phyloP scores from a whole-genome alignment of 2,329 filamentous ascomycete species.

The Xylaria sp. region DNA sequence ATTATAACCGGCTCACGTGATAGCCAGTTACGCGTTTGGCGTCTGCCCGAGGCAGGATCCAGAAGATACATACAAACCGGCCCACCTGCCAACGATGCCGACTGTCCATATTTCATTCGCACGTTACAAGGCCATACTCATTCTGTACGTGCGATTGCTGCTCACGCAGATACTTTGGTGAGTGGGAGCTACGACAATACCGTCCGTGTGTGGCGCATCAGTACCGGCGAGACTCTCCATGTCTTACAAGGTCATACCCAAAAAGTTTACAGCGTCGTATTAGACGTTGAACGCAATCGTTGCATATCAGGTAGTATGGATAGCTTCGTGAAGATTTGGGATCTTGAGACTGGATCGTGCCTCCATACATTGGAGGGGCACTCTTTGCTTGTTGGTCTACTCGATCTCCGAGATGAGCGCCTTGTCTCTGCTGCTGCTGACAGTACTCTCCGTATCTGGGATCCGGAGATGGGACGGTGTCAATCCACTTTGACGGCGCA shows the following conservation, averaged over 20 bases:
- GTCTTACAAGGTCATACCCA: conserved; percentile 86
- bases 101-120: conserved; percentile 95
- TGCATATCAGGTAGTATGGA: conserved; percentile 99
- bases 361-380: conserved; percentile 94
- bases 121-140: conserved; percentile 87
- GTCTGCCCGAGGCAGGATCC: conserved; percentile 83
- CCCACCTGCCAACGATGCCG: conserved; percentile 75
- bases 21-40: conserved; percentile 94
- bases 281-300: conserved; percentile 89
- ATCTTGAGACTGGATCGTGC: conserved; percentile 83
- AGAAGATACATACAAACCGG: conserved; percentile 81
- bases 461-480: conserved; percentile 90
- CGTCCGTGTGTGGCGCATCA: conserved; percentile 97
- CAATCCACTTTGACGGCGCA: conserved; percentile 91
- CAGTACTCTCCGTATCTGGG: conserved; percentile 95
- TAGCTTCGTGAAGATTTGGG: conserved; percentile 97
- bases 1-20: conserved; percentile 98
- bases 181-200: conserved; percentile 97
- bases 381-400: conserved; percentile 86
- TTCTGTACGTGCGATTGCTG: conserved; percentile 95
- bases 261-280: conserved; percentile 97
- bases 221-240: conserved; percentile 88
- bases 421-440: conserved; percentile 96
- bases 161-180: conserved; percentile 93
- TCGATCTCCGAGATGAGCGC: conserved; percentile 88